A percentile compares a stretch with the other conserved stretches of the same genome.
Evolutionary conservation across 805 yeast genomes (phyloP).

Genomic region (Spencermartinsiella europaea): DNA sequence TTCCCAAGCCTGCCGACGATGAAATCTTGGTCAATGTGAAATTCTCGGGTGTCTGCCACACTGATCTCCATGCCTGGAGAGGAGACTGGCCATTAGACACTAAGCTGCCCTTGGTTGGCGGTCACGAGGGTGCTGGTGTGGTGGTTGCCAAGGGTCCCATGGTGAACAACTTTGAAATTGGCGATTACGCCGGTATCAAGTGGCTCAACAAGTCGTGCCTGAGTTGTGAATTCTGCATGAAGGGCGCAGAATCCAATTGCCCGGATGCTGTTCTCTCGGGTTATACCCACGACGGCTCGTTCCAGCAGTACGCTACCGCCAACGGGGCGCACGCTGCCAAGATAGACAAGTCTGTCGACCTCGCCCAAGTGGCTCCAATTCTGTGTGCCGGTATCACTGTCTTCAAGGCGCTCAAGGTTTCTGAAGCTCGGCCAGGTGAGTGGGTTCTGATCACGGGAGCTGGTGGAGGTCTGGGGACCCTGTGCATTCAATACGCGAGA

Average conservation of each 20-base stretch:
- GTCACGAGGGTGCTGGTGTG: constrained; percentile 87
- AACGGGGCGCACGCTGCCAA: constrained; percentile 83
- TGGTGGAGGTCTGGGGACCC: constrained; percentile 73
- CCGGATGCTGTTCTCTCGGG: constrained; percentile 68
- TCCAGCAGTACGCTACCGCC: constrained; percentile 87
- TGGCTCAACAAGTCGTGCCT: constrained; percentile 79
- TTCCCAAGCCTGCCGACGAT: constrained; percentile 71
- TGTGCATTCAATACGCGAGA: constrained; percentile 68
- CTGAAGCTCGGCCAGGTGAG: constrained; percentile 62
- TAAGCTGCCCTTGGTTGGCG: constrained; percentile 75
- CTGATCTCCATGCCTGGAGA: constrained; percentile 90
- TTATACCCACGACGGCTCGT: constrained; percentile 84
- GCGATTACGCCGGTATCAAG: constrained; percentile 79
- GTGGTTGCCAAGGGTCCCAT: constrained; percentile 71
- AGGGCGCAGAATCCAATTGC: constrained; percentile 66
- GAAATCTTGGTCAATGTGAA: constrained; percentile 76
- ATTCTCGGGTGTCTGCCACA: constrained; percentile 91
- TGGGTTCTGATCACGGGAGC: constrained; percentile 79
- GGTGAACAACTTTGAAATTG: constrained; percentile 67
- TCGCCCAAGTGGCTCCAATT: constrained; percentile 74
- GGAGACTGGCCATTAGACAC: constrained; percentile 87
- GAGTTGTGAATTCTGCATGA: constrained; percentile 70
- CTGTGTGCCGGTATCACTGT: constrained; percentile 91
- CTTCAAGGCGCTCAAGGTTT: constrained; percentile 83
- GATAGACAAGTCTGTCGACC: constrained; percentile 68